phyloP scores from a whole-genome alignment of 139 green algal genomes.

The Haematococcus sp. region DNA sequence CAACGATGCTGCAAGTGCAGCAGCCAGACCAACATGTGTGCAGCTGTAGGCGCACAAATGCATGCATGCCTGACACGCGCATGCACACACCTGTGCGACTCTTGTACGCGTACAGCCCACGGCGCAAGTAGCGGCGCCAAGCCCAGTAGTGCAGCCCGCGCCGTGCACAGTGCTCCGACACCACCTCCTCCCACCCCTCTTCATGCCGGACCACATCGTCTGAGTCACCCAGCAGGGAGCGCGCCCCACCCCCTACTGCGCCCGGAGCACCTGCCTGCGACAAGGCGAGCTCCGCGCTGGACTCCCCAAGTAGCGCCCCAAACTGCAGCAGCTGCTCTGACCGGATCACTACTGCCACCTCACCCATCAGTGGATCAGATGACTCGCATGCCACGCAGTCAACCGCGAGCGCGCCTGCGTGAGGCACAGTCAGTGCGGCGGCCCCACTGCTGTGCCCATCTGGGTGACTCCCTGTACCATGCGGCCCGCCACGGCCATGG shows the following conservation, averaged over 20 bases:
- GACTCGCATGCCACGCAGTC: too few species aligned
- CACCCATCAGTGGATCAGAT: too few species aligned
- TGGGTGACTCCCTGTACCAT: too few species aligned
- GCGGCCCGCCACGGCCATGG: too few species aligned
- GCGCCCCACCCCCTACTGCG: constrained; percentile 9
- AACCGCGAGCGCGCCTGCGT: too few species aligned
- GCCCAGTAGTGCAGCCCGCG: constrained; percentile 50
- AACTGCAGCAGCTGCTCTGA: constrained; percentile 67
- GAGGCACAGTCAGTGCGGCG: too few species aligned
- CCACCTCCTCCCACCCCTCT: constrained; percentile 47
- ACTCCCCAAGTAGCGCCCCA: constrained; percentile 50
- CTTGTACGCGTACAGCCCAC: constrained; percentile 61
- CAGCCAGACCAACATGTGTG: background rate
- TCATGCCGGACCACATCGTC: constrained; percentile 10
- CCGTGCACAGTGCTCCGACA: constrained; percentile 28
- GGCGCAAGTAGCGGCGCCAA: constrained; percentile 57
- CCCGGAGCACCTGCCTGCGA: constrained; percentile 15
- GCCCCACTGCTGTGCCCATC: too few species aligned
- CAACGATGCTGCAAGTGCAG: background rate
- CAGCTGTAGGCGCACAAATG: too few species aligned
- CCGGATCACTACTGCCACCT: constrained; percentile 24
- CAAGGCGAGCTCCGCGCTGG: constrained; percentile 22
- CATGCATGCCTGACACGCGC: too few species aligned
- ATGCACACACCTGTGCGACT: constrained; percentile 20
- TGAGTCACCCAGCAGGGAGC: constrained; percentile 43